Evolutionary conservation across 148 eudicot genomes (phyloP).

Genomic region (Rhododendron molle): DNA sequence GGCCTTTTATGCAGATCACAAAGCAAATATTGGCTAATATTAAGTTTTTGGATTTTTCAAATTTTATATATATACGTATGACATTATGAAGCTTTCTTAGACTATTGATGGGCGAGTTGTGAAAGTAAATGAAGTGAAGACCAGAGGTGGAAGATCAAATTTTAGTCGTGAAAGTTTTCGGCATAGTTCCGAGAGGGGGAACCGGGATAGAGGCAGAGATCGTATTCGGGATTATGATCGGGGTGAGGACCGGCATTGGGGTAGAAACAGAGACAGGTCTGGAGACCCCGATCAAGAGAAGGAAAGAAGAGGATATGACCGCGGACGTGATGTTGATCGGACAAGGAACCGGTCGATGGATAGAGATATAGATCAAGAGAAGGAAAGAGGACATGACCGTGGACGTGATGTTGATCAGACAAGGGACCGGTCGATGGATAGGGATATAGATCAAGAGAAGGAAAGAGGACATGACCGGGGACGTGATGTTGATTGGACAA

Average conservation of each 20-base stretch:
- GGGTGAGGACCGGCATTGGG: slow-evolving; percentile 3
- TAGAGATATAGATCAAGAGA: slow-evolving; percentile 18
- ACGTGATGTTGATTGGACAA: slow-evolving; percentile 27
- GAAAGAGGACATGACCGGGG: slow-evolving; percentile 29
- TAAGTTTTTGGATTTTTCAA: background rate
- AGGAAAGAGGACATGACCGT: slow-evolving; percentile 34
- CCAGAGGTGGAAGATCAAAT: slow-evolving; percentile 54
- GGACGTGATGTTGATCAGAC: slow-evolving; percentile 27
- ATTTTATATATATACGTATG: background rate
- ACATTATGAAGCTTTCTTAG: slow-evolving; percentile 30
- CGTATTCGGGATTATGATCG: slow-evolving; percentile 40
- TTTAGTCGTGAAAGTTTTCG: slow-evolving; percentile 51
- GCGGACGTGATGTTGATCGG: slow-evolving; percentile 27
- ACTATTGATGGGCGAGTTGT: slow-evolving; percentile 79
- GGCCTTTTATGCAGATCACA: slow-evolving; percentile 17
- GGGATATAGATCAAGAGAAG: slow-evolving; percentile 21
- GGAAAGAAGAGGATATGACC: slow-evolving; percentile 35
- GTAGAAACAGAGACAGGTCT: slow-evolving; percentile 40
- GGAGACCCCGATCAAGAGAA: slow-evolving; percentile 32
- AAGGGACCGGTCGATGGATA: slow-evolving; percentile 19
- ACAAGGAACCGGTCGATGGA: slow-evolving; percentile 22
- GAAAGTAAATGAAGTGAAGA: slow-evolving; percentile 74
- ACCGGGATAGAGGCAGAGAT: slow-evolving; percentile 46
- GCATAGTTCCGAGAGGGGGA: slow-evolving; percentile 42
- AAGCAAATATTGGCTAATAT: background rate